Base-by-base conservation (phyloP, 805 yeast species). In the Candida methanosorbosa region DNA sequence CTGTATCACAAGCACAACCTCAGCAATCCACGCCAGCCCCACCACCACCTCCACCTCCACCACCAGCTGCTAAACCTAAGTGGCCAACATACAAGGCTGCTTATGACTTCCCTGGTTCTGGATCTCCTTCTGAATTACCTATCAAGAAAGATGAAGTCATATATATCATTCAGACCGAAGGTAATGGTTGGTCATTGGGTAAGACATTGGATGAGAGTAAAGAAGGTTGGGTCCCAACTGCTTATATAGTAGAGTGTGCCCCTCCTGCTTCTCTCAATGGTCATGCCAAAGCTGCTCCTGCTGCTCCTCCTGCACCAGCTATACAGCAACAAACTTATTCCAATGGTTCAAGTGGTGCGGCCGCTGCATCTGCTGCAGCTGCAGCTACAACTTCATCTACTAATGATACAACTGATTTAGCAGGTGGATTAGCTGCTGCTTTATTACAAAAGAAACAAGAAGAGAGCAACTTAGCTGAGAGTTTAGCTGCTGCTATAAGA, bases 171-270 rank as follows among this genome's bases (percentile, higher is more conserved):
- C 79, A 72, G 50, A 76, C 81, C 43, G 84, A 81, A 38, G 77
- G 79, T 30, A 88, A 84, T 41, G 95, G 96, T 14, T 92, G 99
- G 99, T 90, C 95, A 48, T 67, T 92, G 38, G 97, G 87, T 9
- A 82, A 81, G 54, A 67, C 75, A 23, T 55, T 80, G 40, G 88
- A 81, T 49, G 92, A 83, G 27, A 52, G 79, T 1, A 72, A 65
- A 37, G 92, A 87, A 55, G 99, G 99, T 5, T 92, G 98, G 98
- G 90, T 92, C 11, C 99, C 99, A 12, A 81, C 92, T 17, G 83
- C 88, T n/a, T 92, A 88, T 54, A 75, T 90, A 50, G 76, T 66
- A 16, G 75, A 73, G 40, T 71, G 72, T 43, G 72, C 58, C 4
- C 68, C 72, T 11, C 75, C 80, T 25, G 57, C 64, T 0, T 57